These are phyloP conservation scores for Lyophyllum atratum DNA, from an alignment of 768 basidiomycete species.

Conservation along the genomic window DNA sequence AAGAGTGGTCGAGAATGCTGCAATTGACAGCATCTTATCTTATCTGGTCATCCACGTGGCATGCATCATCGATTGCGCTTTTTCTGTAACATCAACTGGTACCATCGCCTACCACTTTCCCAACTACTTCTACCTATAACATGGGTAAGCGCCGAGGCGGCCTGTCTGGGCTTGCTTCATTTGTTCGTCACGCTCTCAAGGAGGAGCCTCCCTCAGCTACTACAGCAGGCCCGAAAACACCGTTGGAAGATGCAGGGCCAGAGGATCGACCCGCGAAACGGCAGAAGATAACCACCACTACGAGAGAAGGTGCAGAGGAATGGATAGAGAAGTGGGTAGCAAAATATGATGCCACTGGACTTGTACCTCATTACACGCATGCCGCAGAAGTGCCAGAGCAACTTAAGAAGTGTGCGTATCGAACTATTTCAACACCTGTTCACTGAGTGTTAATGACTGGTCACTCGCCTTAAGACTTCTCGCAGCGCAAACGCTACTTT, in stretches of 20 bases:
- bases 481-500: constrained; percentile 82
- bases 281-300: constrained; percentile 26
- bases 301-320: constrained; percentile 20
- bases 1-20: too few species aligned
- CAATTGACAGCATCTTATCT: too few species aligned
- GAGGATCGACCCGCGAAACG: constrained; percentile 36
- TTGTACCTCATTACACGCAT: constrained; percentile 72
- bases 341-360: constrained; percentile 67
- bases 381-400: constrained; percentile 71
- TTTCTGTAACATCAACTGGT: too few species aligned
- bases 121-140: too few species aligned
- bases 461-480: constrained; percentile 62
- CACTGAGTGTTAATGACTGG: not conserved
- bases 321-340: constrained; percentile 28
- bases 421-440: not conserved
- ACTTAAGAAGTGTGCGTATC: constrained; percentile 76
- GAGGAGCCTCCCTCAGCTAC: constrained; percentile 9
- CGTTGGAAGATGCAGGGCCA: too few species aligned
- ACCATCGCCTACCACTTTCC: too few species aligned
- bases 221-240: not conserved
- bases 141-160: constrained; percentile 41
- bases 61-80: not conserved
- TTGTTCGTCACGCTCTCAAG: constrained; percentile 41
- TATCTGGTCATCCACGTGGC: too few species aligned
- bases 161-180: constrained; percentile 45